Evolutionary conservation across 768 basidiomycete species (phyloP), one percentile per base, ranked within the genome.

Genomic region (Tricholoma furcatifolium): DNA sequence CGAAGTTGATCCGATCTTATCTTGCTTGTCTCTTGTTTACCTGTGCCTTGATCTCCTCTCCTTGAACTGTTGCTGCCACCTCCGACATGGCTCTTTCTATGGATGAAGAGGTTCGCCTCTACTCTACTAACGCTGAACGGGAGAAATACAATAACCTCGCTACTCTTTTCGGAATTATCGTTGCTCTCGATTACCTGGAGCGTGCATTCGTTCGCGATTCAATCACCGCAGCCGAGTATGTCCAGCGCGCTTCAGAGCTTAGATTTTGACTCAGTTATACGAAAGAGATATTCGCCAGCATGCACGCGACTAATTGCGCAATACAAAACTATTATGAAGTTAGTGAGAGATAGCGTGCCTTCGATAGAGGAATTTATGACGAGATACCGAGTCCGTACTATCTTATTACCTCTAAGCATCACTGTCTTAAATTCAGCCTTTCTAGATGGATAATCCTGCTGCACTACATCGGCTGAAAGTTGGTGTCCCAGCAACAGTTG

Each of bases 281-380:
- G 65, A 57, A 76, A 80, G 81, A 97, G 94, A 78, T 99, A 98
- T 68, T 93, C 93, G 57, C 95, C 93, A 51, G 94, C 93, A 55
- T 99, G 96, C 67, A 94, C 92, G 12, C 82, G 90, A 36, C 74
- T 99, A n/a, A 72, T 98, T 12, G 91, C 93, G 6, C 94, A 97
- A 70, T 98, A 97, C 77, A 97, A 97, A 81, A 95, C 93, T 0
- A 92, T 97, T 85, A 74, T 94, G 55, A 97, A 93, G 71, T 80
- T 98, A n/a, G 88, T 98, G 10, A 86, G 85, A n/a, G 84, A 92
- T 49, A 88, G 88, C 18, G 91, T 95, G 8, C 83, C 83, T 0
- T 87, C 82, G 24, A 80, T 98, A 36, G 95, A 98, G 60, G 80
- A 85, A 17, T 99, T 98, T 71, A 96, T 97, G 93, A 75, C 76